Conservation (phyloP, 805 yeast species). For the Brettanomyces custersianus region DNA sequence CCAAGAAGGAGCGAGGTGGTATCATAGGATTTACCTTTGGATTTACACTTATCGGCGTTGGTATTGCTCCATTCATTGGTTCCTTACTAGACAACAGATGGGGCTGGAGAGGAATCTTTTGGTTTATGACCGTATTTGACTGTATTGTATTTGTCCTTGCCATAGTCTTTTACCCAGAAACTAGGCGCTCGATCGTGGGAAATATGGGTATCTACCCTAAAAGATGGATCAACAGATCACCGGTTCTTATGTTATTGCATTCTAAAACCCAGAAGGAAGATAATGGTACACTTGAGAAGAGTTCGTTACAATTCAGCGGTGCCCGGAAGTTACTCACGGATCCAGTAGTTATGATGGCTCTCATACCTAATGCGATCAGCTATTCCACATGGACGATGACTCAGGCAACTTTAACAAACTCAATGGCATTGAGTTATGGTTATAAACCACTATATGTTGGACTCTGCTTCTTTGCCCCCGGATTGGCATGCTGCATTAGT, state of each 20-base stretch:
- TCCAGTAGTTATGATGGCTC: constrained; percentile 27
- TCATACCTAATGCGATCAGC: constrained; percentile 53
- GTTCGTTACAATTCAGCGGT: too few relatives aligned
- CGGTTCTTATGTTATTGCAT: constrained; percentile 28
- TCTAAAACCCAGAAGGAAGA: constrained; percentile 20
- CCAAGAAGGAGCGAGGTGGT: constrained; percentile 61
- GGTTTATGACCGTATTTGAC: constrained; percentile 63
- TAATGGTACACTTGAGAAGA: constrained; percentile 20
- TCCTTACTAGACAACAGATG: constrained; percentile 41
- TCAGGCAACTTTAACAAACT: constrained; percentile 55
- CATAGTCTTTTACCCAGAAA: constrained; percentile 50
- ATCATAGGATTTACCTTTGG: constrained; percentile 61
- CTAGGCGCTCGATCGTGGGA: constrained; percentile 63
- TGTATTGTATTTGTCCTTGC: constrained; percentile 36
- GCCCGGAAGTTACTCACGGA: constrained; percentile 8
- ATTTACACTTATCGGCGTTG: constrained; percentile 60
- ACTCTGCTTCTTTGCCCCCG: constrained; percentile 67
- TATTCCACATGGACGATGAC: constrained; percentile 65
- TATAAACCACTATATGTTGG: constrained; percentile 54
- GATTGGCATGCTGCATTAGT: constrained; percentile 55
- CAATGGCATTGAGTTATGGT: constrained; percentile 39
- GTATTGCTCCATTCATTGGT: constrained; percentile 70
- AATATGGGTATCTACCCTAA: constrained; percentile 59
- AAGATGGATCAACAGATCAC: constrained; percentile 31
- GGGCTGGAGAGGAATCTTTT: constrained; percentile 69